Evolutionary conservation across 2,329 filamentous ascomycete genomes (phyloP).

Genomic region (Diaporthe sp.): DNA sequence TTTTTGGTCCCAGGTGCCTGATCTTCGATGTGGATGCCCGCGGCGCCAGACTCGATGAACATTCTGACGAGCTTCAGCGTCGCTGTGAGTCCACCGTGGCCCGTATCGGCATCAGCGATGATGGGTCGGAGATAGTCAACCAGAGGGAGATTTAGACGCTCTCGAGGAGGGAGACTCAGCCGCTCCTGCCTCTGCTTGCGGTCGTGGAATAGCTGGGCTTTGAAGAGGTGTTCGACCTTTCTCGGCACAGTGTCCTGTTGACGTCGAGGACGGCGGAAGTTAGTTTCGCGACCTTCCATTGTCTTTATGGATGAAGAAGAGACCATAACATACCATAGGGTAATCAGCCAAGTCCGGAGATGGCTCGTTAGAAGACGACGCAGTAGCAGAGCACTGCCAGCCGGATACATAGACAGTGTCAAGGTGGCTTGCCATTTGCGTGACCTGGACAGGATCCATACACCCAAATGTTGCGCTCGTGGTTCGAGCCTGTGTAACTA

Average conservation of each 20-base stretch:
- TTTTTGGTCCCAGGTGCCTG: slow-evolving; percentile 99
- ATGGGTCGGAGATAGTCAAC: slow-evolving; percentile 96
- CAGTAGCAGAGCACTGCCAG: slow-evolving; percentile 98
- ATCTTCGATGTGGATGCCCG: slow-evolving; percentile 98
- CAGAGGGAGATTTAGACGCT: slow-evolving; percentile 81
- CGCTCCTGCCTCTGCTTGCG: slow-evolving; percentile 98
- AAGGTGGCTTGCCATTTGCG: slow-evolving; percentile 98
- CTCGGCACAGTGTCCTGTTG: slow-evolving; percentile 96
- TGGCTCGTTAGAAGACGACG: slow-evolving; percentile 94
- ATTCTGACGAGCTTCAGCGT: slow-evolving; percentile 99
- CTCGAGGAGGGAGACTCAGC: slow-evolving; percentile 78
- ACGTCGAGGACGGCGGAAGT: not conserved
- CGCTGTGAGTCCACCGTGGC: slow-evolving; percentile 96
- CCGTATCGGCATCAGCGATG: slow-evolving; percentile 96
- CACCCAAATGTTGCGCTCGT: slow-evolving; percentile 97
- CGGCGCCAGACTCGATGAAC: slow-evolving; percentile 95
- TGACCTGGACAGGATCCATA: slow-evolving; percentile 97
- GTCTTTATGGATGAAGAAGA: rapidly evolving
- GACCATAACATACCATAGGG: slow-evolving; percentile 77
- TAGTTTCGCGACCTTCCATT: slow-evolving; percentile 56
- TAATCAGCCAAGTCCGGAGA: slow-evolving; percentile 98
- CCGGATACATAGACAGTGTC: slow-evolving; percentile 99
- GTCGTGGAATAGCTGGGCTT: slow-evolving; percentile 99
- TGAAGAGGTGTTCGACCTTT: slow-evolving; percentile 97
- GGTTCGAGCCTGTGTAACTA: slow-evolving; percentile 75